Evolutionary conservation across 495 filamentous ascomycete species (phyloP), one percentile per base, ranked within the genome.

Genomic region (Aspergillus heteromorphus): DNA sequence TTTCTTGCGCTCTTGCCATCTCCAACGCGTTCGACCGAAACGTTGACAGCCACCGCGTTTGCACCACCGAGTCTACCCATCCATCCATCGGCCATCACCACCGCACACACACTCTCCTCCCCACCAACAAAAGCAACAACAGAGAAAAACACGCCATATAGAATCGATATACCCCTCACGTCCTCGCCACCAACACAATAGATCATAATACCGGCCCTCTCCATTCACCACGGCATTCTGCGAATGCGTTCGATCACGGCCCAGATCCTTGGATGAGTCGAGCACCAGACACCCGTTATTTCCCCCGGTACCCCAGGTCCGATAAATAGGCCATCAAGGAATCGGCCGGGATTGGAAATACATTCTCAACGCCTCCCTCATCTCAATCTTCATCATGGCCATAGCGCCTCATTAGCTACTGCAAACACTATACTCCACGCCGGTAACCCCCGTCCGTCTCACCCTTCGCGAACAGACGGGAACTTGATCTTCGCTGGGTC

Each of bases 311-410:
- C 65, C 62, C 40, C 56, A 90, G 0, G 89, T 1, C 89, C 89
- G 47, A 92, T 74, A 53, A 93, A 87, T 0, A 92, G 69, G 2
- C 88, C 83, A 63, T 91, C 87, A 17, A n/a, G n/a, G n/a, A n/a
- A n/a, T n/a, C n/a, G n/a, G n/a, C n/a, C n/a, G n/a, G n/a, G n/a
- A 40, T 3, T 3, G 23, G 23, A 27, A 3, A 27, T 27, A 60
- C 57, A 53, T 81, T 74, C 2, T 87, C 80, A 40, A 93, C 0
- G 87, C 88, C 59, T 85, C 85, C 56, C 74, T 75, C 0, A 89
- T 93, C 69, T 95, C 89, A 51, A 93, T 91, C 73, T 93, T 89
- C 25, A 91, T 80, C 61, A 89, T 18, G 18, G 18, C 48, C 8
- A 36, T 18, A 10, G 48, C 48, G 23, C 23, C 23, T 27, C 23